Evolutionary conservation across 2,329 filamentous ascomycete species (phyloP), one percentile per base, ranked within the genome.

Genomic region (Calonectria multiphialidica): DNA sequence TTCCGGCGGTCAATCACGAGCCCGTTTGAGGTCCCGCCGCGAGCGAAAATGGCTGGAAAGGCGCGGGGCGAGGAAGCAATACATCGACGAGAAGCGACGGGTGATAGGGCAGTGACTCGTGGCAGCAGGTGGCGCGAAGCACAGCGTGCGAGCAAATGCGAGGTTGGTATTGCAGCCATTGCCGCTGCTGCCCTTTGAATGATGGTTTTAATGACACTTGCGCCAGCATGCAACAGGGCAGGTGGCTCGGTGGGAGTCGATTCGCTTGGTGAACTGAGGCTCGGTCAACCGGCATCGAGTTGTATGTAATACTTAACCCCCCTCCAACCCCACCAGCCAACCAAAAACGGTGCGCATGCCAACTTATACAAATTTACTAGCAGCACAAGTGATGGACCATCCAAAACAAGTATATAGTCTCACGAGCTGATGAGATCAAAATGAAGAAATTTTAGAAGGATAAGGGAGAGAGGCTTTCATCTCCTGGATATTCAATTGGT

Each of bases 1-100:
- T 84, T 77, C 33, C 71, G 71, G 16, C 82, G 79, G 42, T 81
- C 79, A 53, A 87, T 79, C 76, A 94, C 87, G 37, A 94, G 85
- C 16, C 90, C 92, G 71, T 92, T 89, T 18, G 92, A 93, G n/a
- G 92, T 94, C 30, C 93, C 92, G 64, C 92, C 92, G 57, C 92
- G 90, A 55, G 84, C 83, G 73, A 86, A 87, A 70, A 83, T 80
- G 3, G 85, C 85, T 16, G 84, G 84, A 62, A 86, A 81, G 70
- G 75, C 81, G 72, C 78, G 79, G 16, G 68, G 72, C 5, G 62
- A 28, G 28, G 74, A 73, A 47, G 74, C 25, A 50, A 57, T 49
- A 53, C 37, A 62, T 18, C 40, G 68, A 23, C 35, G 47, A n/a
- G 62, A 53, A 33, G 45, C 55, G 61, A 72, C 69, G 21, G 63